A percentile compares a stretch with the other conserved stretches of the same genome.
phyloP scores from a whole-genome alignment of 1,139 yeast genomes.

The Candida tetrigidarum region DNA sequence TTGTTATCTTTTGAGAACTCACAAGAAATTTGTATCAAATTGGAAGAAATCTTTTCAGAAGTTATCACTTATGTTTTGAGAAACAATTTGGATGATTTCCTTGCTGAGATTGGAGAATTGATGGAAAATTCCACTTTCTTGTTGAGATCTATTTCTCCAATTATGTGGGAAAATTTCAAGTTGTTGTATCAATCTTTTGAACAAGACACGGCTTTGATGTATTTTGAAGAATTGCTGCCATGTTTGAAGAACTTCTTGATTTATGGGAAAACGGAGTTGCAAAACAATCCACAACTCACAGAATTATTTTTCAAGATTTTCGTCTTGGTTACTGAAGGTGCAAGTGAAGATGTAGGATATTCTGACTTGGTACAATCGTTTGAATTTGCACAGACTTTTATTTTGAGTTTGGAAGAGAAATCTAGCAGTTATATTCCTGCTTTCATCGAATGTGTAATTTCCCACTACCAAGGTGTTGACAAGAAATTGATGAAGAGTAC shows the following conservation, averaged over 20 bases:
- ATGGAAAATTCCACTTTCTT: conserved; percentile 86
- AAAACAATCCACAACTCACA: conserved; percentile 29
- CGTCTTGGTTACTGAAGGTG: conserved; percentile 31
- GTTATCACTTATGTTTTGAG: conserved; percentile 69
- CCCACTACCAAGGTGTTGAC: conserved; percentile 13
- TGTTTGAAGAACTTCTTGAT: conserved; percentile 77
- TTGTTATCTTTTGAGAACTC: conserved; percentile 86
- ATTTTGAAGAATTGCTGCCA: conserved; percentile 77
- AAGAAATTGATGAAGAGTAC: conserved; percentile 10
- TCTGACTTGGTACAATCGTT: conserved; percentile 55
- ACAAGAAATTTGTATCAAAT: conserved; percentile 60
- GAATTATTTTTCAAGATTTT: conserved; percentile 36
- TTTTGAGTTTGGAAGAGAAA: conserved; percentile 49
- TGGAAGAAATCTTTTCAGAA: conserved; percentile 79
- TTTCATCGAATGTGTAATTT: conserved; percentile 36
- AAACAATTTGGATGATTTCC: conserved; percentile 74
- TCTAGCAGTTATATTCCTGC: conserved; percentile 44
- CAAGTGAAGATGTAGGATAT: conserved; percentile 47
- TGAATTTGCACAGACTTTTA: conserved; percentile 58
- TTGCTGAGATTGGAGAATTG: conserved; percentile 81
- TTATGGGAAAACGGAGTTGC: conserved; percentile 63
- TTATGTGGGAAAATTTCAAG: conserved; percentile 76
- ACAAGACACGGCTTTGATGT: conserved; percentile 59
- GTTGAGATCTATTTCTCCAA: conserved; percentile 68
- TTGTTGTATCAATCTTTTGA: conserved; percentile 57